Percentiles rank a stretch among this genome's conserved stretches.
phyloP scores from a whole-genome alignment of 192 early-diverging fungal species.

The Kappamyces sp. region DNA sequence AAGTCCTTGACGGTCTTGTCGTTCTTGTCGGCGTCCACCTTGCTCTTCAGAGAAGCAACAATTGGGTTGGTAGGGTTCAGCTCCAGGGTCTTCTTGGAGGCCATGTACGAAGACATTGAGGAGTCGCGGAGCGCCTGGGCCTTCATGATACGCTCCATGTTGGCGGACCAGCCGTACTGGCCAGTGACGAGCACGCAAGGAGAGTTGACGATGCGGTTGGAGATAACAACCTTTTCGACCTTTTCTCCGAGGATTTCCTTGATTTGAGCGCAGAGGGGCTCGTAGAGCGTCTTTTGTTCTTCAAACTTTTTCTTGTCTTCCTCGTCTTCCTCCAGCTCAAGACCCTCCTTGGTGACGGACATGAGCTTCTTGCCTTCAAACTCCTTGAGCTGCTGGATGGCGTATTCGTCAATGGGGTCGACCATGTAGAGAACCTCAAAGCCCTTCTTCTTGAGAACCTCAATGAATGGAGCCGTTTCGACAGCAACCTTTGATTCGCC shows the following conservation, averaged over 20 bases:
- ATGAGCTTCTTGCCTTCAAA: constrained; percentile 99
- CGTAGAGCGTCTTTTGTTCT: constrained; percentile 86
- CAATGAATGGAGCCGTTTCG: constrained; percentile 97
- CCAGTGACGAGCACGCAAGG: constrained; percentile 98
- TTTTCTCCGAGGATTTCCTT: constrained; percentile 99
- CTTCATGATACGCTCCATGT: constrained; percentile 99
- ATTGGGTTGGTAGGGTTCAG: constrained; percentile 94
- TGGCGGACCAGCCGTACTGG: constrained; percentile 99
- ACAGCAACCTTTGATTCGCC: constrained; percentile 90
- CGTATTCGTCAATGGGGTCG: constrained; percentile 99
- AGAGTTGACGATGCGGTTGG: constrained; percentile 94
- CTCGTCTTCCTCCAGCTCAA: constrained; percentile 98
- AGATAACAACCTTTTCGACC: constrained; percentile 90
- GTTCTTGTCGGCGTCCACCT: constrained; percentile 91
- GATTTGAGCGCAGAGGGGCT: constrained; percentile 88
- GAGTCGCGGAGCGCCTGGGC: constrained; percentile 98
- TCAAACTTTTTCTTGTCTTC: constrained; percentile 95
- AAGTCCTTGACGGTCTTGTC: constrained; percentile 98
- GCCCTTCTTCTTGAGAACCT: constrained; percentile 98
- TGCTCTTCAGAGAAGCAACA: constrained; percentile 88
- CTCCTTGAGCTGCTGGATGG: constrained; percentile 97
- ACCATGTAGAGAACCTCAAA: constrained; percentile 98
- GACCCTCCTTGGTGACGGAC: constrained; percentile 97
- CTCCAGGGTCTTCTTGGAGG: constrained; percentile 98
- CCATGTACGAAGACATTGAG: constrained; percentile 99